These are phyloP conservation scores for Picea engelmannii DNA, from an alignment of 83 land plant species.

Conservation along the genomic window DNA sequence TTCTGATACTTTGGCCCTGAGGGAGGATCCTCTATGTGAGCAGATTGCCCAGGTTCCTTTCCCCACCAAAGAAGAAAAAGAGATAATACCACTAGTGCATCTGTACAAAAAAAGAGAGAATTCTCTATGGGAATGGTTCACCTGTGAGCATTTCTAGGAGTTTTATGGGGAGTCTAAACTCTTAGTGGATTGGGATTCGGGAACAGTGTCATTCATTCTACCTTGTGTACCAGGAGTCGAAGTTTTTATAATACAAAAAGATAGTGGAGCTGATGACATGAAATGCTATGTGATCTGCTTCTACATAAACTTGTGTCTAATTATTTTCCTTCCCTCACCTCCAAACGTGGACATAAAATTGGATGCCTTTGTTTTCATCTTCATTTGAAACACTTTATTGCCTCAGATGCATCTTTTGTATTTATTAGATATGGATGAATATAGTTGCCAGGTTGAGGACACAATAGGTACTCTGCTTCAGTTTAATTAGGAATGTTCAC, in stretches of 20 bases:
- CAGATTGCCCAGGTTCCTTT: too few relatives aligned
- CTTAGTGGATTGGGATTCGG: neutral
- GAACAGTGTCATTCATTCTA: neutral
- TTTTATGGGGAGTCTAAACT: neutral
- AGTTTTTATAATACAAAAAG: neutral
- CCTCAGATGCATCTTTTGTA: neutral
- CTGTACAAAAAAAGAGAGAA: neutral
- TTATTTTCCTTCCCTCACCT: neutral
- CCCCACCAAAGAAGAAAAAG: too few relatives aligned
- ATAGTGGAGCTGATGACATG: neutral
- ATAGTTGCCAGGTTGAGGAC: neutral
- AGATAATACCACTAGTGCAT: too few relatives aligned
- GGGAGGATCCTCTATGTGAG: too few relatives aligned
- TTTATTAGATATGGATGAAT: neutral
- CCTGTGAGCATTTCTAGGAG: neutral
- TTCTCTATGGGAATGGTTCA: neutral
- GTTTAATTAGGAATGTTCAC: neutral
- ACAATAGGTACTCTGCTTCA: too few relatives aligned
- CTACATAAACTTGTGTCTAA: neutral
- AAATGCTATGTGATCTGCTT: neutral
- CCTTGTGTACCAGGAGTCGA: neutral
- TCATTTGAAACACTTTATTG: neutral
- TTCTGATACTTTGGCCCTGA: too few relatives aligned
- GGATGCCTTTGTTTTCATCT: neutral
- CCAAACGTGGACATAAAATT: neutral